Evolutionary conservation across 805 yeast genomes (phyloP).

Genomic region (Candida sphagnicola): DNA sequence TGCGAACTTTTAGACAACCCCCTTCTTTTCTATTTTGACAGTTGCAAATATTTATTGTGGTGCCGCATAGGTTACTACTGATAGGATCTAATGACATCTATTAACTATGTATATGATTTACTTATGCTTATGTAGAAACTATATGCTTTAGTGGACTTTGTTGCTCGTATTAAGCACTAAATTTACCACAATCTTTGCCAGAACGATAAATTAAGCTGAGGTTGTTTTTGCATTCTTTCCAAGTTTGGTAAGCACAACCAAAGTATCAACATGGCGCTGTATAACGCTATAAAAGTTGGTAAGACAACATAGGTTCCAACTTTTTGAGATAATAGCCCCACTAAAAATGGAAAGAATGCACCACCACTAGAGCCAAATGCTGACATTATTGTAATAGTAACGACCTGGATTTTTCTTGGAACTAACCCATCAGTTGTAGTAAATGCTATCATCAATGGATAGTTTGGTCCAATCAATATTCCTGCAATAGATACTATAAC

Average conservation of each 20-base stretch:
- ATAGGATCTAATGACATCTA: too few relatives aligned
- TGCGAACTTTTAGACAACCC: too few relatives aligned
- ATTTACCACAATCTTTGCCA: neutral
- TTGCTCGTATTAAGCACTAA: too few relatives aligned
- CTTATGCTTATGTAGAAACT: too few relatives aligned
- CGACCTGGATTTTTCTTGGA: conserved; percentile 50
- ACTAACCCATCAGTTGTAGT: conserved; percentile 34
- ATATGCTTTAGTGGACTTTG: too few relatives aligned
- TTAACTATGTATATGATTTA: too few relatives aligned
- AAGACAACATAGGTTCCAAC: conserved; percentile 47
- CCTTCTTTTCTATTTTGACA: too few relatives aligned
- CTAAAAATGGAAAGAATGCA: conserved; percentile 49
- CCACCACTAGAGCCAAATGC: conserved; percentile 61
- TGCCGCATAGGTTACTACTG: too few relatives aligned
- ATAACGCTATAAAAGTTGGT: conserved; percentile 42
- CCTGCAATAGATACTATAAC: conserved; percentile 51
- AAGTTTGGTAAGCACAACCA: conserved; percentile 15
- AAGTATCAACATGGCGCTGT: conserved; percentile 23
- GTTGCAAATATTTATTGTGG: too few relatives aligned
- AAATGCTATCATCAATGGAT: conserved; percentile 47
- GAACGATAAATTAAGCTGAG: neutral
- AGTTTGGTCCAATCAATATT: conserved; percentile 62
- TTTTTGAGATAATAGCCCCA: conserved; percentile 46
- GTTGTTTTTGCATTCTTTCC: neutral
- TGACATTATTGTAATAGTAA: conserved; percentile 47